Conservation (phyloP, 2,329 filamentous ascomycete genomes). For the Coniochaeta hoffmannii region DNA sequence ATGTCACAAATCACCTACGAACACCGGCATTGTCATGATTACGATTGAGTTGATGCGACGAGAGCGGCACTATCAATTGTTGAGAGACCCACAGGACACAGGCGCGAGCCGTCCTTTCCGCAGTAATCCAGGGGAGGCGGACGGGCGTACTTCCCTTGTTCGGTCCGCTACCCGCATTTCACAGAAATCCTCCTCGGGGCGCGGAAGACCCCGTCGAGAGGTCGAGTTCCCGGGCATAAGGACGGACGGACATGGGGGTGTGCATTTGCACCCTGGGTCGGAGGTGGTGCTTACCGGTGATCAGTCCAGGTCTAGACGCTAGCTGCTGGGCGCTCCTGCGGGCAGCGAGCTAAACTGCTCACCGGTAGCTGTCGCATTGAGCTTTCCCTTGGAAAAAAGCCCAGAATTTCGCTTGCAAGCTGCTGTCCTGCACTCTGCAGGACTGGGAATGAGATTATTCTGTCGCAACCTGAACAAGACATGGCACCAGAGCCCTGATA, state of each 20-base stretch:
- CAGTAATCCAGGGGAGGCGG: not conserved
- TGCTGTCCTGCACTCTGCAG: too few species aligned
- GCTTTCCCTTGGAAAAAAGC: not conserved
- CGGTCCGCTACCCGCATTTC: not conserved
- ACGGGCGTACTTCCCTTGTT: not conserved
- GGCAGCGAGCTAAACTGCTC: not conserved
- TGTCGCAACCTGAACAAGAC: too few species aligned
- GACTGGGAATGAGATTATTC: too few species aligned
- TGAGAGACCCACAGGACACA: not conserved
- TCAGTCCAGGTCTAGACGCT: too few species aligned
- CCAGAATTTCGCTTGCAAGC: not conserved
- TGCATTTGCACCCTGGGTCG: too few species aligned
- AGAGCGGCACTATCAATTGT: not conserved
- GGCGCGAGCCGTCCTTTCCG: not conserved
- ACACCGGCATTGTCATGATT: not conserved
- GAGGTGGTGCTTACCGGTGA: not conserved
- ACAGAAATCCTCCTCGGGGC: not conserved
- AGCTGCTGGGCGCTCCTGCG: not conserved
- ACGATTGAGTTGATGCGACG: not conserved
- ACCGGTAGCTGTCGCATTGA: not conserved
- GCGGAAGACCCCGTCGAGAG: not conserved
- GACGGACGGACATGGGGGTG: not conserved
- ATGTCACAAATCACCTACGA: not conserved
- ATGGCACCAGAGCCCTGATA: too few species aligned
- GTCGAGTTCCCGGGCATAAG: not conserved